These are phyloP conservation scores for Globisporangium sylvaticum DNA, from an alignment of 352 stramenopile genomes.

Conservation along the genomic window DNA sequence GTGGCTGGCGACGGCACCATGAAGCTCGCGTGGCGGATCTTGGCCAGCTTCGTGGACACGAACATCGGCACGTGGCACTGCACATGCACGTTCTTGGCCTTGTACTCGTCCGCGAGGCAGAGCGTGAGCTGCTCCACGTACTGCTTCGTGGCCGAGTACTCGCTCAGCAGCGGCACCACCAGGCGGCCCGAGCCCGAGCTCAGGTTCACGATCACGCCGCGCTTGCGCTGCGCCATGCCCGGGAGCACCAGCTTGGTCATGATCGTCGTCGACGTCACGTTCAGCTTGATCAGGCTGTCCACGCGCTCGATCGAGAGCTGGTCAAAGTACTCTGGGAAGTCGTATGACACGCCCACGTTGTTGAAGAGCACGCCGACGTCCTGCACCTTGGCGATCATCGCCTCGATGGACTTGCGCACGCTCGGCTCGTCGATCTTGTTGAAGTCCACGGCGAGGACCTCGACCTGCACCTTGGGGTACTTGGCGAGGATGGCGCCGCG, in stretches of 20 bases:
- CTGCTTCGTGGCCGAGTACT: constrained; percentile 98
- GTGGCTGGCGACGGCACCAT: constrained; percentile 89
- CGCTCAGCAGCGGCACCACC: constrained; percentile 93
- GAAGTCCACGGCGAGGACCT: constrained; percentile 93
- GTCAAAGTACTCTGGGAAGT: constrained; percentile 97
- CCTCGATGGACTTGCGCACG: constrained; percentile 52
- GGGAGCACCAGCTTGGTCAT: constrained; percentile 88
- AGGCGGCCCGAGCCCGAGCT: constrained; percentile 95
- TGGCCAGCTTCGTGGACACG: constrained; percentile 98
- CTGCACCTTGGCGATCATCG: constrained; percentile 63
- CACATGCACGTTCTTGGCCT: constrained; percentile 89
- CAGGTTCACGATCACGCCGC: constrained; percentile 96
- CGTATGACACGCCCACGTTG: constrained; percentile 99
- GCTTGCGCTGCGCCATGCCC: constrained; percentile 93
- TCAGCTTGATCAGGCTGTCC: constrained; percentile 89
- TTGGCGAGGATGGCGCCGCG: constrained; percentile 93
- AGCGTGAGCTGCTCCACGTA: constrained; percentile 97
- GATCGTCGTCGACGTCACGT: constrained; percentile 67
- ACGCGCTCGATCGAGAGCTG: constrained; percentile 94
- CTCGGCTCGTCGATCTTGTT: constrained; percentile 82
- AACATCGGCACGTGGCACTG: constrained; percentile 99
- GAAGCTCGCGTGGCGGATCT: constrained; percentile 94
- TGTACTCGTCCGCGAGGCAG: constrained; percentile 95
- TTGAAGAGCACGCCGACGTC: constrained; percentile 98
- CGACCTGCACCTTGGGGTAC: constrained; percentile 85